These are phyloP conservation scores for Conidiobolus incongruus DNA, from an alignment of 371 early-diverging fungal genomes.

Conservation along the genomic window DNA sequence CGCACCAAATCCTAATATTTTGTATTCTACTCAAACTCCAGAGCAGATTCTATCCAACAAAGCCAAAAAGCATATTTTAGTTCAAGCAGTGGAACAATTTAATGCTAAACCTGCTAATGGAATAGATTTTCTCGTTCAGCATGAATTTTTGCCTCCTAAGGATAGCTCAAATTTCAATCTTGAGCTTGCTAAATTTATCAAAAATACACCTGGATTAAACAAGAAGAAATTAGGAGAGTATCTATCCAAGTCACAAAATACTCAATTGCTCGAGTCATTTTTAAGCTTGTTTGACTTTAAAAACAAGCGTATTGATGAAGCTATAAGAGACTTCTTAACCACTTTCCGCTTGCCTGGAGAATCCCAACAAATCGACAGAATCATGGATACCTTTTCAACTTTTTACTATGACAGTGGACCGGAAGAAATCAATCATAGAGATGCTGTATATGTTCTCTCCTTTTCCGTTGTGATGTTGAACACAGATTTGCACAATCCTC, in stretches of 20 bases:
- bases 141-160: slow-evolving; percentile 24
- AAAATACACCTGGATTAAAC: slow-evolving; percentile 45
- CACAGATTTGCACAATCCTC: slow-evolving; percentile 84
- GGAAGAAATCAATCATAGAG: slow-evolving; percentile 30
- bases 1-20: too few relatives aligned
- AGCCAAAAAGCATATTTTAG: slow-evolving; percentile 54
- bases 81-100: slow-evolving; percentile 13
- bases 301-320: slow-evolving; percentile 64
- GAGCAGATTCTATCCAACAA: too few relatives aligned
- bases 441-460: slow-evolving; percentile 59
- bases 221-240: slow-evolving; percentile 71
- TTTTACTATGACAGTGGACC: slow-evolving; percentile 43
- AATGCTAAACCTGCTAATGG: background rate
- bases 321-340: slow-evolving; percentile 55
- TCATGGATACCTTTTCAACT: slow-evolving; percentile 66
- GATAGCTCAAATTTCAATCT: slow-evolving; percentile 16
- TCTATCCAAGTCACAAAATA: slow-evolving; percentile 59
- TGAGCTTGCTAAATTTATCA: slow-evolving; percentile 42
- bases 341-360: slow-evolving; percentile 86
- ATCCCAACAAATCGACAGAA: slow-evolving; percentile 80
- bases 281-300: slow-evolving; percentile 63
- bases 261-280: slow-evolving; percentile 50
- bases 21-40: too few relatives aligned
- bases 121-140: slow-evolving; percentile 42
- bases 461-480: slow-evolving; percentile 85